Evolutionary conservation across 805 yeast genomes (phyloP), one percentile per base, ranked within the genome.

Genomic region (Suhomyces pyralidae): DNA sequence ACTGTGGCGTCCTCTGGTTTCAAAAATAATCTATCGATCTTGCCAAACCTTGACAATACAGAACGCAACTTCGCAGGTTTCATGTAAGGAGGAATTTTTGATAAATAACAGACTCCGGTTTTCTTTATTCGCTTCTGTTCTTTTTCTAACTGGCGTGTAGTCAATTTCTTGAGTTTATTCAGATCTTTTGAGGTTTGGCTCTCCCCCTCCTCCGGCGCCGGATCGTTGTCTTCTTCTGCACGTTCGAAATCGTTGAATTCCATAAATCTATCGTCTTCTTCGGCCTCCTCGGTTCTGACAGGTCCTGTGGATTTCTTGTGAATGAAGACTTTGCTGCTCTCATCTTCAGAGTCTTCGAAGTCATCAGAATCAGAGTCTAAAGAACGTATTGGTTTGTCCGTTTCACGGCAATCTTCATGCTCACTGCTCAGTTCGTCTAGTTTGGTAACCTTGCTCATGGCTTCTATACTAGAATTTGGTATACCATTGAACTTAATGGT

Each of bases 61-160:
- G 91, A 94, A 61, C 96, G 80, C 70, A 94, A 76, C 66, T 91
- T 94, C 1, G 86, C 82, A 1, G 99, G 98, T 66, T 92, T 92
- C 99, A 94, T 94, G 65, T 88, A 94, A 24, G 99, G 99, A 0
- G 99, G 99, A 8, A 94, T 81, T 48, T 86, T 81, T 0, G 97
- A 91, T 2, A 94, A 69, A 61, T 94, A 94, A n/a, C 96, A 86
- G 1, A 94, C 97, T 5, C 99, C 99, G 0, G 97, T 85, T 60
- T 81, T 84, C 55, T 79, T 82, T 36, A 81, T 77, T 59, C 80
- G 80, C 58, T 79, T 79, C 55, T 81, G 78, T 55, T 80, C 81
- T 63, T 82, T 71, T 5, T 65, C 80, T n/a, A 84, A 66, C 56
- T 82, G 81, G 45, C 79, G 79, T 7, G 85, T 78, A 7, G 85